Base-by-base conservation (phyloP, 768 basidiomycete genomes). In the Lactarius sp. region DNA sequence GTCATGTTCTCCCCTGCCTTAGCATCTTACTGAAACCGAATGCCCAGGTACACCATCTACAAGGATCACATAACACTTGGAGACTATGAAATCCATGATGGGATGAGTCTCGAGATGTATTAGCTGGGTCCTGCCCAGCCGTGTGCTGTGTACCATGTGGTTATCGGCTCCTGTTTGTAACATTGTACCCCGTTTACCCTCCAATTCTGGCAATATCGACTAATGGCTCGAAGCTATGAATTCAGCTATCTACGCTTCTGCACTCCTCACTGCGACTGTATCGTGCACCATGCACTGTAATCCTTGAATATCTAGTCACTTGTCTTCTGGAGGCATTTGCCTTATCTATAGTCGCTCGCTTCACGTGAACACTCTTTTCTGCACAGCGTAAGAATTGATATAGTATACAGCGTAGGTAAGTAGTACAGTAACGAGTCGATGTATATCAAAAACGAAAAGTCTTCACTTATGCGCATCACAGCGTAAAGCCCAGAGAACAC, bases 1-100 rank as follows among this genome's bases (percentile, higher is more conserved):
- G 3, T 20, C 13, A 0, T 49, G 10, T 27, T 22, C 3, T 3
- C 10, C 7, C 41, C 36, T 20, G 22, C 34, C 27, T 9, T 14
- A 36, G 27, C 31, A 60, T 44, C 18, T 18, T 56, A 34, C 22
- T 14, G 59, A 52, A 18, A 31, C 31, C 7, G 12, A 8, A 18
- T 31, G 14, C 20, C 16, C 44, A 95, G 94, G 94, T 94, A 97
- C 74, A 94, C 84, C 4, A 88, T 85, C 51, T 99, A 87, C 80
- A 98, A 98, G 77, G 95, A 99, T 73, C 94, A 98, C 73, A 94
- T 96, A 71, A 92, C 91, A 13, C 83, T 95, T 7, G 69, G 79
- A n/a, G 93, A 96, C 76, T 96, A 95, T 70, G 93, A 95, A 78
- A 94, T 95, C 67, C 75, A 93, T 72, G 91, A 95, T 71, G 92